A percentile compares a stretch with the other conserved stretches of the same genome.
These are phyloP conservation scores for Entomortierella beljakovae DNA, from an alignment of 192 early-diverging fungal genomes.

Conservation along the genomic window DNA sequence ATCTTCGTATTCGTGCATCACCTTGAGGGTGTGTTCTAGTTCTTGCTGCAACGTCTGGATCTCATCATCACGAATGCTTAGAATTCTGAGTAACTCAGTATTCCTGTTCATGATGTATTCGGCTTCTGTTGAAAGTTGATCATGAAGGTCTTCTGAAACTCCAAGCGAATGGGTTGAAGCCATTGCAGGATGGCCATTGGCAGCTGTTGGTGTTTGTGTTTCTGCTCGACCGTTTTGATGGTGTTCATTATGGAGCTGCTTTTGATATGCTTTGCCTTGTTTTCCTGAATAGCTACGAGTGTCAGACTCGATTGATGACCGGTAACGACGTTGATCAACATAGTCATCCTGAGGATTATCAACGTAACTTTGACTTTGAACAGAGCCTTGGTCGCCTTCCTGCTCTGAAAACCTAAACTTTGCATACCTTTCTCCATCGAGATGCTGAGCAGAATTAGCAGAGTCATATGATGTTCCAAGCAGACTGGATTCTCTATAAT, in stretches of 20 bases:
- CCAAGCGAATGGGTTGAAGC: slow-evolving; percentile 35
- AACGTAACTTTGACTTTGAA: slow-evolving; percentile 25
- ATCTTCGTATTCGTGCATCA: slow-evolving; percentile 53
- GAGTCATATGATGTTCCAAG: slow-evolving; percentile 47
- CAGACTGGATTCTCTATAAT: slow-evolving; percentile 25
- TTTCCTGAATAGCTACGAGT: slow-evolving; percentile 3
- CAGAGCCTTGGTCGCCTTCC: slow-evolving; percentile 21
- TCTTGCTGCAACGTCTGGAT: slow-evolving; percentile 50
- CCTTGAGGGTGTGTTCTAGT: slow-evolving; percentile 47
- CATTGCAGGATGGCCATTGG: slow-evolving; percentile 4
- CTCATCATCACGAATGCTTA: slow-evolving; percentile 49
- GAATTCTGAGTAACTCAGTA: slow-evolving; percentile 43
- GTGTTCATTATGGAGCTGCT: slow-evolving; percentile 16
- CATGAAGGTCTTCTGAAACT: slow-evolving; percentile 39
- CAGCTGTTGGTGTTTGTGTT: slow-evolving; percentile 2
- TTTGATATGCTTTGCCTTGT: slow-evolving; percentile 16
- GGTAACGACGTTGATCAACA: background rate
- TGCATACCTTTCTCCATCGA: slow-evolving; percentile 21
- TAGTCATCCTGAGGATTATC: slow-evolving; percentile 1
- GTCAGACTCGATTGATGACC: slow-evolving; percentile 20
- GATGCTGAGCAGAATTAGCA: slow-evolving; percentile 22
- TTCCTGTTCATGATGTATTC: slow-evolving; percentile 54
- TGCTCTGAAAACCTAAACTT: slow-evolving; percentile 21
- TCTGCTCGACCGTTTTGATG: slow-evolving; percentile 2
- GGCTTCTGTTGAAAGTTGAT: slow-evolving; percentile 46